phyloP scores from a whole-genome alignment of 441 rosid species.

The Flueggea neowawraea region DNA sequence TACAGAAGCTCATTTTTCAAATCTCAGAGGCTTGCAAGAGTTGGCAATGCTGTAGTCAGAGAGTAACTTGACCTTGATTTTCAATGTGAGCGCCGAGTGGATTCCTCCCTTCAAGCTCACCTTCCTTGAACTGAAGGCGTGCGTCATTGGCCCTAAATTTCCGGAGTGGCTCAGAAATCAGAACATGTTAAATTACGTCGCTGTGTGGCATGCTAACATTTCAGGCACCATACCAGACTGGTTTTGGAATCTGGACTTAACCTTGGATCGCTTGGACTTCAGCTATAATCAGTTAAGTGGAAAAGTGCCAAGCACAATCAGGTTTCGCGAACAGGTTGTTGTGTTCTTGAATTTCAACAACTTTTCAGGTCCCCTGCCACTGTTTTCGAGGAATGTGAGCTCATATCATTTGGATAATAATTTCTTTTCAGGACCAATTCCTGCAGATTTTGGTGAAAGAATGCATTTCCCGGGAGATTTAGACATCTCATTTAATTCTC shows the following conservation, averaged over 20 bases:
- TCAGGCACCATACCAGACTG: conserved; percentile 21
- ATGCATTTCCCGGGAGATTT: conserved; percentile 8
- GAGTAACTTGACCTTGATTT: conserved; percentile 16
- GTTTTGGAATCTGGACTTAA: conserved; percentile 17
- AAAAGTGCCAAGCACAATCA: conserved; percentile 8
- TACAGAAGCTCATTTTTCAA: conserved; percentile 30
- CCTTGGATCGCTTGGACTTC: neutral
- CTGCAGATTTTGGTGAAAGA: conserved; percentile 8
- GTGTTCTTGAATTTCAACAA: too few species aligned
- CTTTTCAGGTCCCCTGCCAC: too few species aligned
- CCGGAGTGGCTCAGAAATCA: conserved; percentile 27
- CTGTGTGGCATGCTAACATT: neutral
- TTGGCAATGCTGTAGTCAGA: conserved; percentile 5
- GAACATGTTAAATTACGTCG: neutral
- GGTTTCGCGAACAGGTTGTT: too few species aligned
- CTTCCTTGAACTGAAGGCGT: neutral
- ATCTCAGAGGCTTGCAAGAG: conserved; percentile 27
- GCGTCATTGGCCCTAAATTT: conserved; percentile 27
- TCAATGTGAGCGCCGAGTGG: conserved; percentile 23
- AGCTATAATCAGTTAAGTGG: conserved; percentile 10
- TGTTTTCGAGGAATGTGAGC: too few species aligned
- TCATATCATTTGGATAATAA: too few species aligned
- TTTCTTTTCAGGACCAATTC: conserved; percentile 15
- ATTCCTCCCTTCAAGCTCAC: conserved; percentile 25
- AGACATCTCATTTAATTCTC: conserved; percentile 13